Conservation (phyloP, 2,329 filamentous ascomycete species). For the Penicillium oxalicum region DNA sequence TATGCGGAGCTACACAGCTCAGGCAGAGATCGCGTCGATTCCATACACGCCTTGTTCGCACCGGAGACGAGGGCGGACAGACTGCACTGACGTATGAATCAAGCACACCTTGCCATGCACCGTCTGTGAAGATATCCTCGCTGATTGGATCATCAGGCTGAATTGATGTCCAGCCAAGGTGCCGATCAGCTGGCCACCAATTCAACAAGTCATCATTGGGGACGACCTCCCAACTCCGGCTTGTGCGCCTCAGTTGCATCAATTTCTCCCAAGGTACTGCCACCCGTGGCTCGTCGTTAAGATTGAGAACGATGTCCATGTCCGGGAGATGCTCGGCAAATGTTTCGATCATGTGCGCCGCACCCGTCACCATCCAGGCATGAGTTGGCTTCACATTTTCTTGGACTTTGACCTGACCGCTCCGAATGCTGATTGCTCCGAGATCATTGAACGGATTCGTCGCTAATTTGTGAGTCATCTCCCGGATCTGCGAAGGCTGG, state of each 20-base stretch:
- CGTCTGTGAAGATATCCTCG: slow-evolving; percentile 36
- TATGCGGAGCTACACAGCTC: slow-evolving; percentile 58
- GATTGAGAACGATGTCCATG: slow-evolving; percentile 58
- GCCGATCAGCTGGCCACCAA: slow-evolving; percentile 35
- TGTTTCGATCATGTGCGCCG: slow-evolving; percentile 48
- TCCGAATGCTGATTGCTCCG: slow-evolving; percentile 51
- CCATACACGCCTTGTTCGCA: slow-evolving; percentile 56
- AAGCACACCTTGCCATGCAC: slow-evolving; percentile 38
- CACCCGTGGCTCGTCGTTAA: slow-evolving; percentile 56
- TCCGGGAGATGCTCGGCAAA: slow-evolving; percentile 53
- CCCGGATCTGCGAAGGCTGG: slow-evolving; percentile 46
- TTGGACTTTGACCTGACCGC: slow-evolving; percentile 47
- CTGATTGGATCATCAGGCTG: slow-evolving; percentile 29
- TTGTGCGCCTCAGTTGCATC: slow-evolving; percentile 30
- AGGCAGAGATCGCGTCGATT: slow-evolving; percentile 60
- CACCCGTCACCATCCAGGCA: slow-evolving; percentile 54
- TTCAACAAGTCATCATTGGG: slow-evolving; percentile 19
- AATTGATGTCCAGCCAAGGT: slow-evolving; percentile 34
- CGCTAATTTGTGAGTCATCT: slow-evolving; percentile 48
- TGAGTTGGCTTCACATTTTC: slow-evolving; percentile 51
- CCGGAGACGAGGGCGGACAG: slow-evolving; percentile 59
- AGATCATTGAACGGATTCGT: slow-evolving; percentile 52
- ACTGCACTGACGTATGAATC: slow-evolving; percentile 43
- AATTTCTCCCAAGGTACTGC: slow-evolving; percentile 47
- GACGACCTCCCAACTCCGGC: slow-evolving; percentile 14